These are phyloP conservation scores for Ogataea ramenticola DNA, from an alignment of 805 yeast species.

Conservation along the genomic window DNA sequence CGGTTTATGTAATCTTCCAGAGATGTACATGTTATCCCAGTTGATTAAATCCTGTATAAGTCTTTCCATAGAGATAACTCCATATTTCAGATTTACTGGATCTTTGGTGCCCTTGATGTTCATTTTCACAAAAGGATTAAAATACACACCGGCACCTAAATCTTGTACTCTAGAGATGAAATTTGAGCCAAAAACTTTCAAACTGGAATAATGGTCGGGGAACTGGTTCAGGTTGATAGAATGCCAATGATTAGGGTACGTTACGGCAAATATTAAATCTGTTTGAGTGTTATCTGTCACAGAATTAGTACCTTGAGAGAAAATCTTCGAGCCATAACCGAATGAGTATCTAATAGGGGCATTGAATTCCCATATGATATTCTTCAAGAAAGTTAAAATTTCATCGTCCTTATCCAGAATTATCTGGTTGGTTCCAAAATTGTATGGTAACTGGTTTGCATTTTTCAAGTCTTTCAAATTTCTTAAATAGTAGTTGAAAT, in stretches of 20 bases:
- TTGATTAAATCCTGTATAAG: constrained; percentile 64
- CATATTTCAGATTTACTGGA: constrained; percentile 60
- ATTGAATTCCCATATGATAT: constrained; percentile 48
- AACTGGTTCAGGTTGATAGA: constrained; percentile 55
- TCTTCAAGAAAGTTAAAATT: constrained; percentile 36
- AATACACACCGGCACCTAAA: constrained; percentile 85
- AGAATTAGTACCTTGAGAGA: constrained; percentile 52
- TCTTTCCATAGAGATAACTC: constrained; percentile 62
- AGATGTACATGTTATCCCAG: constrained; percentile 82
- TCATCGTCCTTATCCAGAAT: constrained; percentile 31
- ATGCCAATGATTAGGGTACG: constrained; percentile 73
- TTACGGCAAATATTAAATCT: constrained; percentile 79
- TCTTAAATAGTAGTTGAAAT: constrained; percentile 28
- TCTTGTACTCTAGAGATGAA: constrained; percentile 53
- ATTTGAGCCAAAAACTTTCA: constrained; percentile 53
- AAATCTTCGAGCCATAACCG: constrained; percentile 95
- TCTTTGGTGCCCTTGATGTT: constrained; percentile 28
- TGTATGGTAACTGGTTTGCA: constrained; percentile 43
- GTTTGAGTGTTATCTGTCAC: constrained; percentile 52
- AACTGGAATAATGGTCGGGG: constrained; percentile 71
- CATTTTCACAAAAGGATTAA: constrained; percentile 79
- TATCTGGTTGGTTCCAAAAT: constrained; percentile 54
- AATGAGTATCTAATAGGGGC: constrained; percentile 76
- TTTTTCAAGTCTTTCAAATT: constrained; percentile 23
- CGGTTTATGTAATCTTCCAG: constrained; percentile 93